Evolutionary conservation across 2,329 filamentous ascomycete genomes (phyloP).

Genomic region (Pezizomycotina sp.): DNA sequence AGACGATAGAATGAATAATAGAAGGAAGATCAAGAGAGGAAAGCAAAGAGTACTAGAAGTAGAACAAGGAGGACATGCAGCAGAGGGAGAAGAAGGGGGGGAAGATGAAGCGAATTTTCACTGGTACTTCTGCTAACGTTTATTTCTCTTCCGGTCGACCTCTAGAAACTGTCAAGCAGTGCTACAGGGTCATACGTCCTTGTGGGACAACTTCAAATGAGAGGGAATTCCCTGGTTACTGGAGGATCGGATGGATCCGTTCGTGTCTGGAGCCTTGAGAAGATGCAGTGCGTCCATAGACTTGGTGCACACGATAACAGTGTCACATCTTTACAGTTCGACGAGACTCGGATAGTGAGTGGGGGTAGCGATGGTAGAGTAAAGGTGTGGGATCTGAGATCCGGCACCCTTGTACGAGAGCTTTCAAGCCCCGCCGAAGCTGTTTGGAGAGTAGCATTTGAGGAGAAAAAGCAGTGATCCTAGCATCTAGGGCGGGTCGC

Average conservation of each 20-base stretch:
- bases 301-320: constrained; percentile 95
- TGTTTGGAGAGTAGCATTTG: constrained; percentile 94
- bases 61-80: no score
- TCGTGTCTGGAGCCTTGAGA: constrained; percentile 83
- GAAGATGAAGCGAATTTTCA: no score
- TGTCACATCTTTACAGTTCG: constrained; percentile 92
- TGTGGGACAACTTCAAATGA: constrained; percentile 91
- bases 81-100: no score
- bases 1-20: no score
- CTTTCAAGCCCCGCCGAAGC: constrained; percentile 82
- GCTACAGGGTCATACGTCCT: constrained; percentile 93
- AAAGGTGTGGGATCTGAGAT: constrained; percentile 95
- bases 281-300: constrained; percentile 80
- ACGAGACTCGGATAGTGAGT: constrained; percentile 85
- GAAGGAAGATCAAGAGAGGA: no score
- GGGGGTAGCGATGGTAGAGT: constrained; percentile 94
- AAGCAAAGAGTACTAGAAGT: no score
- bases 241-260: constrained; percentile 93
- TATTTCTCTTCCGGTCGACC: constrained; percentile 8
- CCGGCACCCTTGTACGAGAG: constrained; percentile 76
- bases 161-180: constrained; percentile 64
- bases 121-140: no score
- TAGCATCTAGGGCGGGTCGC: constrained; percentile 67
- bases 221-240: constrained; percentile 83
- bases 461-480: constrained; percentile 93